A percentile compares a stretch with the other conserved stretches of the same genome.
These are phyloP conservation scores for Thamnidium elegans DNA, from an alignment of 192 early-diverging fungal genomes.

Conservation along the genomic window DNA sequence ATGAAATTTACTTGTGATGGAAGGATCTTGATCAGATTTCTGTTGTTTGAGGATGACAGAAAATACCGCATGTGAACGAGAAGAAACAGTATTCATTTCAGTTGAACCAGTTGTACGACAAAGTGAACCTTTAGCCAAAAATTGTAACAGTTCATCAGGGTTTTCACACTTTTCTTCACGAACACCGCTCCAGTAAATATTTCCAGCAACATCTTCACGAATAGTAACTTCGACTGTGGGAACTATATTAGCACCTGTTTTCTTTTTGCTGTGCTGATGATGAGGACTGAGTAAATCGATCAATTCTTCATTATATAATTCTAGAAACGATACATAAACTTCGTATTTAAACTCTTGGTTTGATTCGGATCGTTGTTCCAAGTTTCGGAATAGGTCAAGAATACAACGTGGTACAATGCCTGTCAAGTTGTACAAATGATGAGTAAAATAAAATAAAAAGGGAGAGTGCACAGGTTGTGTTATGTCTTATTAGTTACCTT, in stretches of 20 bases:
- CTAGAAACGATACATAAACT: constrained; percentile 81
- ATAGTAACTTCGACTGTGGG: constrained; percentile 41
- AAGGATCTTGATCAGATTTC: constrained; percentile 36
- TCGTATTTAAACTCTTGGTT: constrained; percentile 40
- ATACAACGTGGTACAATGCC: constrained; percentile 74
- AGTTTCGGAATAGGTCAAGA: constrained; percentile 49
- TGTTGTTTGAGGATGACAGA: constrained; percentile 83
- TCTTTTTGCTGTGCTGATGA: constrained; percentile 27
- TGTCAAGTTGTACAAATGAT: constrained; percentile 14
- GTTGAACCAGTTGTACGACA: constrained; percentile 81
- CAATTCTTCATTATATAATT: constrained; percentile 97
- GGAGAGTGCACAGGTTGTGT: background rate
- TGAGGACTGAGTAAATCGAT: constrained; percentile 73
- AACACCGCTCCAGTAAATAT: constrained; percentile 83
- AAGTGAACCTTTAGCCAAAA: constrained; percentile 49
- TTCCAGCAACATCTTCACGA: constrained; percentile 83
- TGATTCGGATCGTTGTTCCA: constrained; percentile 34
- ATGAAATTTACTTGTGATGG: constrained; percentile 77
- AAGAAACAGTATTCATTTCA: constrained; percentile 92
- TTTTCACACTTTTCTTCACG: constrained; percentile 67
- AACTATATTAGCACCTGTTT: background rate
- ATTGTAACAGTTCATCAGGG: constrained; percentile 61
- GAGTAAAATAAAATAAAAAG: constrained; percentile 6
- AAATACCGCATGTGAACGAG: constrained; percentile 96
- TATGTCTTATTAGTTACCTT: constrained; percentile 23